A percentile compares a stretch with the other conserved stretches of the same genome.
Conservation (phyloP, 495 filamentous ascomycete genomes). For the Tuber melanosporum region DNA sequence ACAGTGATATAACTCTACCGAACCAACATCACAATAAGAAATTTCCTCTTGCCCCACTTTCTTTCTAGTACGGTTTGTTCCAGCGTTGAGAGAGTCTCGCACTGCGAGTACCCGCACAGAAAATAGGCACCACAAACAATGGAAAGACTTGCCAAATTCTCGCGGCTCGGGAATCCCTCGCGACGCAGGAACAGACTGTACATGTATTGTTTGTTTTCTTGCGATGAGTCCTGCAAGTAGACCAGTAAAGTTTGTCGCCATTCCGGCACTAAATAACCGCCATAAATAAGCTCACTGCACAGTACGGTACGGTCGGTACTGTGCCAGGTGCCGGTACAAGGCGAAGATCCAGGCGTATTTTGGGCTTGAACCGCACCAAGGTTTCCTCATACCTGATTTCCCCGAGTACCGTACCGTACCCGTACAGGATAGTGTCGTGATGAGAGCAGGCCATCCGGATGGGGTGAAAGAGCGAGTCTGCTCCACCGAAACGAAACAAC, state of each 20-base stretch:
- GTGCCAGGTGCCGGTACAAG: no score
- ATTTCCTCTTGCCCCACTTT: not conserved
- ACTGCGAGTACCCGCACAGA: no score
- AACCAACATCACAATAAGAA: not conserved
- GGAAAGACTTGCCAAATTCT: no score
- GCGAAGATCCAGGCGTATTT: not conserved
- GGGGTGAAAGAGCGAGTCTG: not conserved
- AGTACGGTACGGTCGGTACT: no score
- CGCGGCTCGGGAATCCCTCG: no score
- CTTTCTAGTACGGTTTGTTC: not conserved
- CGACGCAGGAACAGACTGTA: no score
- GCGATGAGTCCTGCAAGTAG: not conserved
- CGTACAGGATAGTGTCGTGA: no score
- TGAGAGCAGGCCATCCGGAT: not conserved
- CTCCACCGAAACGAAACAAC: not conserved
- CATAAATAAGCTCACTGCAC: not conserved
- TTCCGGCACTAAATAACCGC: not conserved
- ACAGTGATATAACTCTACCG: not conserved
- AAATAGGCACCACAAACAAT: no score
- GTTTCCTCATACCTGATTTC: not conserved
- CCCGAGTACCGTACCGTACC: not conserved
- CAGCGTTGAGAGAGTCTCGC: not conserved
- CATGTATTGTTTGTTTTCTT: not conserved
- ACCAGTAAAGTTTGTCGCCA: conserved; percentile 4
- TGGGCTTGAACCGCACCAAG: not conserved